Evolutionary conservation across 1,284 basidiomycete species (phyloP), one percentile per base, ranked within the genome.

Genomic region (Laetiporus sulphureus): DNA sequence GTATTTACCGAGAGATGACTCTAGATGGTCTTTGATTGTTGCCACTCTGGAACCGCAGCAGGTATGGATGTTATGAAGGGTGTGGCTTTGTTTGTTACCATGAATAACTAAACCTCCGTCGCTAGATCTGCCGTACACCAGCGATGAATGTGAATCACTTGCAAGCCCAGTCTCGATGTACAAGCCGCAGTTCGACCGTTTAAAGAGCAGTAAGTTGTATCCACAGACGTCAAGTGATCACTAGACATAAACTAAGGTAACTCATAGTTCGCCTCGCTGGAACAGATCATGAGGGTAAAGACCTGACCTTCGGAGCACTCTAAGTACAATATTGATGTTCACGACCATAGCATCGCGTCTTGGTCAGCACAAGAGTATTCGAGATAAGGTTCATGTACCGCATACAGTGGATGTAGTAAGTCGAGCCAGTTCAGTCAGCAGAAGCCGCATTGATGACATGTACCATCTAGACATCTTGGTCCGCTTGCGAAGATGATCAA

Each of bases 21-120:
- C 27, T 32, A 57, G 55, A 51, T 55, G 36, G 38, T 57, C 18
- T 52, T 56, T 29, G 55, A 57, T 41, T 52, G 51, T 33, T 57
- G 55, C 30, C 54, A 55, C 38, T 53, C 55, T 5, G 55, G 55
- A 4, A 56, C 53, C 3, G 51, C 48, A 5, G 53, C 53, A 22
- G 56, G 57, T 57, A 21, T 19, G 47, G 35, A 27, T 13, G 13
- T 13, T 7, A 7, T n/a, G n/a, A 27, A 27, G 25, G 8, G 7
- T 13, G 25, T 8, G 7, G 7, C 25, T 27, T 13, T 8, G 7
- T 8, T 13, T 13, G 25, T 13, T 8, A 27, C 16, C 10, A 6
- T 19, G 21, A 27, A 36, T n/a, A 15, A 10, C 3, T 21, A 20
- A 4, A 6, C 1, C 32, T 6, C 24, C n/a, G n/a, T n/a, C n/a